Percentiles rank a stretch among this genome's conserved stretches.
These are phyloP conservation scores for Teratosphaeria destructans DNA, from an alignment of 2,329 filamentous ascomycete species.

Conservation along the genomic window DNA sequence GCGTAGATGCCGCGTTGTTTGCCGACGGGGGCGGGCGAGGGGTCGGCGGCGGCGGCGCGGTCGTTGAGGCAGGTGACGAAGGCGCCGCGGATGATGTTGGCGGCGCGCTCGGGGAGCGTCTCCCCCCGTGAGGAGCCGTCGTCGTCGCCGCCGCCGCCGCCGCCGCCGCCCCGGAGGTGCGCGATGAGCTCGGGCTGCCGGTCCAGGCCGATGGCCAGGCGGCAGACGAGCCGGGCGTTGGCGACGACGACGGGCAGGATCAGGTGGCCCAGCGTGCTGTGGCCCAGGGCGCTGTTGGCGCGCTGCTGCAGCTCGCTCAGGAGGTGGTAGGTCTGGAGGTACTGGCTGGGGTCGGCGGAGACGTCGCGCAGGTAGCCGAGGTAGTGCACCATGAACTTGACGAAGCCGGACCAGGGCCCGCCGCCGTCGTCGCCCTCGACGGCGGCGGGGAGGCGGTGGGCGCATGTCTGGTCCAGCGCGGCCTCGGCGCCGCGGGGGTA, in stretches of 20 bases:
- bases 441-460: constrained; percentile 53
- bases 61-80: constrained; percentile 86
- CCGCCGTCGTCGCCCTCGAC: constrained; percentile 54
- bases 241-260: constrained; percentile 76
- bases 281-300: constrained; percentile 70
- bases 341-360: constrained; percentile 63
- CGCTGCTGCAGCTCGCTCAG: constrained; percentile 69
- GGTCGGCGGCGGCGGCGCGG: constrained; percentile 49
- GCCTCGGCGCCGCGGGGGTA: constrained; percentile 43
- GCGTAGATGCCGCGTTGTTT: constrained; percentile 84
- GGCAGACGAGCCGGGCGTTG: constrained; percentile 68
- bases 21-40: constrained; percentile 46
- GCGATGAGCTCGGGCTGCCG: constrained; percentile 67
- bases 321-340: constrained; percentile 63
- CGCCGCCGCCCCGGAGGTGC: constrained; percentile 36
- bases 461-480: constrained; percentile 53
- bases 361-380: constrained; percentile 72
- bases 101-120: constrained; percentile 76
- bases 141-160: constrained; percentile 39
- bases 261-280: constrained; percentile 68
- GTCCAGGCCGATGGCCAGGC: constrained; percentile 75
- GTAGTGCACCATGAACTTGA: constrained; percentile 71
- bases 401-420: constrained; percentile 65
- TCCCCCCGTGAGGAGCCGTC: constrained; percentile 55
- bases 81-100: constrained; percentile 79